A percentile compares a stretch with the other conserved stretches of the same genome.
Conservation (phyloP, 805 yeast species). For the Ogataea pini region DNA sequence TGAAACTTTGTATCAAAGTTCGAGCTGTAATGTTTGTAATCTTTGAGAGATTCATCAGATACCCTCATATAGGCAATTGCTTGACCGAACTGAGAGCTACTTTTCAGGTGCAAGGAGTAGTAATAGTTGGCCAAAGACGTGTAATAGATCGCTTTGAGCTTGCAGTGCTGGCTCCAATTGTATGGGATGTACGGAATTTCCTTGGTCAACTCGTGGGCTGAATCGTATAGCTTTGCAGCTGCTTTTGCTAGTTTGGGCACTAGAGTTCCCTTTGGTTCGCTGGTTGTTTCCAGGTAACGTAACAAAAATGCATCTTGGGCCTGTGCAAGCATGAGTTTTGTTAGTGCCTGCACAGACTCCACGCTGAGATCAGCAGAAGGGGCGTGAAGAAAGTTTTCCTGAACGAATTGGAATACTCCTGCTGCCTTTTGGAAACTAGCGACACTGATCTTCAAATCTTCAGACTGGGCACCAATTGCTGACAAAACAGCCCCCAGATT, state of each 20-base stretch:
- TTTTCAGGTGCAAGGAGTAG: slow-evolving; percentile 56
- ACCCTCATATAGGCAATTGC: slow-evolving; percentile 54
- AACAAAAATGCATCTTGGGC: slow-evolving; percentile 82
- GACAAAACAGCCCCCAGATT: slow-evolving; percentile 70
- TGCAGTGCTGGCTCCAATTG: slow-evolving; percentile 53
- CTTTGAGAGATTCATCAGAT: slow-evolving; percentile 42
- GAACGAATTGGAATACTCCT: slow-evolving; percentile 69
- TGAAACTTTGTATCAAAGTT: slow-evolving; percentile 30
- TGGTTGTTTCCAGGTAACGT: slow-evolving; percentile 52
- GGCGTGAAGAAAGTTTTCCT: slow-evolving; percentile 84
- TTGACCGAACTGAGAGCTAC: slow-evolving; percentile 64
- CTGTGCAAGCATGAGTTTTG: slow-evolving; percentile 74
- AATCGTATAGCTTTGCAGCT: slow-evolving; percentile 54
- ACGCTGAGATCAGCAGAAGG: slow-evolving; percentile 79
- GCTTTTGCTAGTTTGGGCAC: slow-evolving; percentile 75
- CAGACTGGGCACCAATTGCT: slow-evolving; percentile 42
- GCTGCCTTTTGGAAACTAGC: slow-evolving; percentile 71
- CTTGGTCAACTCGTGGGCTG: slow-evolving; percentile 48
- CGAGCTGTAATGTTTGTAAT: slow-evolving; percentile 22
- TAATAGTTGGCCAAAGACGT: slow-evolving; percentile 61
- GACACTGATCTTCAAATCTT: slow-evolving; percentile 58
- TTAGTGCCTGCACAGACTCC: slow-evolving; percentile 63
- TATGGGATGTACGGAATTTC: slow-evolving; percentile 31
- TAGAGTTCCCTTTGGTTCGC: slow-evolving; percentile 58
- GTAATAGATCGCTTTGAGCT: slow-evolving; percentile 56